Evolutionary conservation across 1,284 basidiomycete genomes (phyloP), one percentile per base, ranked within the genome.

Genomic region (Ustilago vetiveriae): DNA sequence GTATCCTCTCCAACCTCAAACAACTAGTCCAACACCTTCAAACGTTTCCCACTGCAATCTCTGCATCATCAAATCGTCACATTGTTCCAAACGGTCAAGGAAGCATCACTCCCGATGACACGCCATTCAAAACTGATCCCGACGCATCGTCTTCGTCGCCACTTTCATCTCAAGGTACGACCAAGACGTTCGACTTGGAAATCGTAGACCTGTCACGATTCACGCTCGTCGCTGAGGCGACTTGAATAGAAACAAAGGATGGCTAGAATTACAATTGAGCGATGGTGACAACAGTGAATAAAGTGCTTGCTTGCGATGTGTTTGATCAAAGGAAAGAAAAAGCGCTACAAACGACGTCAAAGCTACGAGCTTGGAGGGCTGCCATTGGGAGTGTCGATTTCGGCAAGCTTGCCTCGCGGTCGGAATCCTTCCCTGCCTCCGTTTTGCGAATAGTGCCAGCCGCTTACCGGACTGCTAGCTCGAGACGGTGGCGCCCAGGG

Each of bases 401-500:
- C 69, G 14, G 58, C 69, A 0, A 72, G 47, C 57, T 72, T 72
- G 22, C 69, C 64, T 10, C 69, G 38, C 3, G 58, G 58, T 2
- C 69, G 33, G 52, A 72, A 67, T 1, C 69, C 69, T 44, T 72
- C 69, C 13, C 69, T 52, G 0, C 50, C 59, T 0, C 46, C 43
- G 3, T 55, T 55, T 6, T 39, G 30, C 5, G 43, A 58, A 24
- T 72, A 47, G 19, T 72, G 63, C 69, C 69, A 72, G 4, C 69
- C 69, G 9, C 29, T 42, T 2, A 72, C 53, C 0, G 76, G 76
- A 45, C 73, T 77, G 29, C 63, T 67, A 5, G 75, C 68, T 1
- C 78, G 51, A 33, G 74, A 74, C 4, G 73, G 69, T 4, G 70
- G 73, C n/a, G 74, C 77, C 78, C 78, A 80, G 3, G 78, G 75